phyloP scores from a whole-genome alignment of 1,284 basidiomycete species.

The Thelephora terrestris region DNA sequence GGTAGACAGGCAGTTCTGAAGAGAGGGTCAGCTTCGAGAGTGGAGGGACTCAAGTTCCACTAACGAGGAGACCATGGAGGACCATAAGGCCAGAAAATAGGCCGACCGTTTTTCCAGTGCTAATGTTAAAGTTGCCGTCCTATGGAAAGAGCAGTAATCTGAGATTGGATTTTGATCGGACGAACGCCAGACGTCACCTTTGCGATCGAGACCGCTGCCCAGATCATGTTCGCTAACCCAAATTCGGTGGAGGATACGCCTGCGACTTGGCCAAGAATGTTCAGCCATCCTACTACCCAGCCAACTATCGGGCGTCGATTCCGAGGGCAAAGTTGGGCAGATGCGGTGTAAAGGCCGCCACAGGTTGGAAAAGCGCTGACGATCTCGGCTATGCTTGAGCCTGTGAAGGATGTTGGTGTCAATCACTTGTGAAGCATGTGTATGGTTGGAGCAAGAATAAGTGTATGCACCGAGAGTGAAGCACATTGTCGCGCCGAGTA shows the following conservation, averaged over 20 bases:
- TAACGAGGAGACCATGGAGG: slow-evolving; percentile 61
- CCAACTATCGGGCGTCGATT: slow-evolving; percentile 57
- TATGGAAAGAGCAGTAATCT: slow-evolving; percentile 5
- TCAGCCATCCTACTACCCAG: slow-evolving; percentile 81
- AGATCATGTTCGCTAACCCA: slow-evolving; percentile 84
- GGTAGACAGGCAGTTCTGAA: slow-evolving; percentile 76
- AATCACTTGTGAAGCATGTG: background rate
- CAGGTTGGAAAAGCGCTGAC: slow-evolving; percentile 77
- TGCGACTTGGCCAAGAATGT: slow-evolving; percentile 78
- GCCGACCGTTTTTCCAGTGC: slow-evolving; percentile 55
- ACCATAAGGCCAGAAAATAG: slow-evolving; percentile 64
- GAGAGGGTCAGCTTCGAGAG: background rate
- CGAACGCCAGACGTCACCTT: slow-evolving; percentile 24
- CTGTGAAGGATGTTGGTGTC: slow-evolving; percentile 13
- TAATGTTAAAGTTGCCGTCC: background rate
- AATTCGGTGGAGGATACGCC: slow-evolving; percentile 85
- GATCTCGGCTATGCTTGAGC: slow-evolving; percentile 70
- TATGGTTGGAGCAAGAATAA: background rate
- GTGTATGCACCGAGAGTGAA: slow-evolving; percentile 46
- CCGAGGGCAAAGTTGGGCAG: slow-evolving; percentile 62
- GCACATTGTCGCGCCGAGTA: slow-evolving; percentile 66
- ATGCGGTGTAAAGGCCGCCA: slow-evolving; percentile 75
- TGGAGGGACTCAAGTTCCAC: slow-evolving; percentile 11
- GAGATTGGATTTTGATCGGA: background rate
- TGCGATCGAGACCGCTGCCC: slow-evolving; percentile 58